A percentile compares a stretch with the other conserved stretches of the same genome.
These are phyloP conservation scores for Cladosporium halotolerans DNA, from an alignment of 2,329 filamentous ascomycete species.

Conservation along the genomic window DNA sequence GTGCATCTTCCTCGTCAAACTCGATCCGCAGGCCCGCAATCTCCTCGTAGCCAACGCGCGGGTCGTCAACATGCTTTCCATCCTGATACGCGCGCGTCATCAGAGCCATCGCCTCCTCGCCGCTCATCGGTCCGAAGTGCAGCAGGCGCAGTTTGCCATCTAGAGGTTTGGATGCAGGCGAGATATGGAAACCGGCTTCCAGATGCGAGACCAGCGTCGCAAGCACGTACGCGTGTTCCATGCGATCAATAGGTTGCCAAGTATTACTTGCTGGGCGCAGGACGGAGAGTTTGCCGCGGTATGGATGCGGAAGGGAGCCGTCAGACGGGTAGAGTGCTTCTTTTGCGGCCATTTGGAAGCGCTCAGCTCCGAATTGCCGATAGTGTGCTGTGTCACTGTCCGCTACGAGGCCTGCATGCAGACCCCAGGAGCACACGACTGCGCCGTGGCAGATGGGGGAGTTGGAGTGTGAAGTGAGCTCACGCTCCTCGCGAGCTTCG, in stretches of 20 bases:
- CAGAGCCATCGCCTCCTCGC: conserved; percentile 65
- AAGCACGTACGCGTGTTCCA: conserved; percentile 68
- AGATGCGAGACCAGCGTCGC: conserved; percentile 72
- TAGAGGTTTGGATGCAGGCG: conserved; percentile 62
- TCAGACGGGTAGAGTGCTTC: conserved; percentile 60
- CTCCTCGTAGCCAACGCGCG: conserved; percentile 62
- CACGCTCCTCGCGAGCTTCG: conserved; percentile 39
- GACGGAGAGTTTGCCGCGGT: conserved; percentile 48
- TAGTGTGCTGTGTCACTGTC: conserved; percentile 83
- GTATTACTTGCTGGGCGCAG: conserved; percentile 23
- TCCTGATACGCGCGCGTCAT: conserved; percentile 60
- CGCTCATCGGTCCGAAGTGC: conserved; percentile 63
- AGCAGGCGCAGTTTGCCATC: conserved; percentile 67
- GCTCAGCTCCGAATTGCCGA: conserved; percentile 65
- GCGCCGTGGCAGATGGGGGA: conserved; percentile 54
- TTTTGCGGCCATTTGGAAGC: conserved; percentile 79
- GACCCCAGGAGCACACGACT: conserved; percentile 83
- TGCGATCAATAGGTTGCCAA: conserved; percentile 34
- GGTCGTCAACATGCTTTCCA: conserved; percentile 49
- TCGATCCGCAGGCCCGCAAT: conserved; percentile 62
- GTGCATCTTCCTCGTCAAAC: conserved; percentile 59
- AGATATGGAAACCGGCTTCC: conserved; percentile 76
- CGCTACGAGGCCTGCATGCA: conserved; percentile 82
- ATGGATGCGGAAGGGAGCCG: conserved; percentile 49
- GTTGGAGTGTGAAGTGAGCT: conserved; percentile 27